A percentile compares a stretch with the other conserved stretches of the same genome.
Evolutionary conservation across 108 stramenopile species (phyloP).

Genomic region (Mediolabrus comicus): DNA sequence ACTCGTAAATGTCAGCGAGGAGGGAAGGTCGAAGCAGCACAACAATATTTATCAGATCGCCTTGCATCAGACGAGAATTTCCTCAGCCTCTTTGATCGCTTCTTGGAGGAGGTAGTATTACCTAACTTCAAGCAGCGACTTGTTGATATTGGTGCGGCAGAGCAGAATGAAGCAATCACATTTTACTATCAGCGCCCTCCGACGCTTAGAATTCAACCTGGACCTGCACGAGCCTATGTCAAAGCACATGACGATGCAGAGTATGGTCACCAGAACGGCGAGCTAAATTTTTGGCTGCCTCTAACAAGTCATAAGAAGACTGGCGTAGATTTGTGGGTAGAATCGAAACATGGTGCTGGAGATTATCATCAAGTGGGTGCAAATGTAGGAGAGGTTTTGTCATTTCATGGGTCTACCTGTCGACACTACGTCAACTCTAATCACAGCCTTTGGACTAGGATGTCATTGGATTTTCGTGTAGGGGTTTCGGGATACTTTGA

Average conservation of each 20-base stretch:
- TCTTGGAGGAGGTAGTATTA: constrained; percentile 63
- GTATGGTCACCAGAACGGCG: constrained; percentile 91
- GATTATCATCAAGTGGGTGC: constrained; percentile 78
- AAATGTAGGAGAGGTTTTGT: constrained; percentile 61
- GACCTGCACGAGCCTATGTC: constrained; percentile 74
- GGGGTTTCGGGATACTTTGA: constrained; percentile 88
- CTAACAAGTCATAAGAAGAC: constrained; percentile 66
- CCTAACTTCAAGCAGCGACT: constrained; percentile 71
- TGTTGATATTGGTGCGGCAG: constrained; percentile 9
- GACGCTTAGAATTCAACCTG: constrained; percentile 86
- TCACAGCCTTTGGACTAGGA: constrained; percentile 63
- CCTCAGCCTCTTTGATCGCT: constrained; percentile 66
- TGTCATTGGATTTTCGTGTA: constrained; percentile 85
- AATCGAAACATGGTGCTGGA: constrained; percentile 46
- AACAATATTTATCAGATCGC: constrained; percentile 73
- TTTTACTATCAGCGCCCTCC: constrained; percentile 90
- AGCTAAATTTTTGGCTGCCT: constrained; percentile 90
- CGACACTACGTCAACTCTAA: constrained; percentile 85
- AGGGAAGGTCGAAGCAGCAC: constrained; percentile 64
- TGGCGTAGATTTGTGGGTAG: constrained; percentile 75
- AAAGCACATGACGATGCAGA: constrained; percentile 81
- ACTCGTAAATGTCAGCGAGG: constrained; percentile 64
- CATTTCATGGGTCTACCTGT: constrained; percentile 83
- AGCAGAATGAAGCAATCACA: constrained; percentile 25
- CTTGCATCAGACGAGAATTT: constrained; percentile 60